Conservation (phyloP, 768 basidiomycete species). For the Russula foetens region DNA sequence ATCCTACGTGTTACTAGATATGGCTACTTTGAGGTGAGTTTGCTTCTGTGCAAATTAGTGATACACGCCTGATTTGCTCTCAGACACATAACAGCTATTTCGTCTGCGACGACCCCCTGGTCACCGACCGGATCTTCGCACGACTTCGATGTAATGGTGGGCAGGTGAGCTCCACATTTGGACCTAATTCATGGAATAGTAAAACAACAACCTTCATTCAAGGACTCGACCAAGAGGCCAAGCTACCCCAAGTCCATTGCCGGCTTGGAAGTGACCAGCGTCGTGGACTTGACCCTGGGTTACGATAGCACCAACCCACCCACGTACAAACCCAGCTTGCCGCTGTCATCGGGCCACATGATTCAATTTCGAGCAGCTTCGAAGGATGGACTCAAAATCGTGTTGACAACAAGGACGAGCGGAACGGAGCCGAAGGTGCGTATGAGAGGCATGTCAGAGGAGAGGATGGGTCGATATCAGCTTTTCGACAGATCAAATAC, state of each 20-base stretch:
- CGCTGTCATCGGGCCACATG: conserved; percentile 79
- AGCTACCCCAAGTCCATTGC: conserved; percentile 58
- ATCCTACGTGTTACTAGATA: conserved; percentile 38
- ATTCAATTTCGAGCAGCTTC: conserved; percentile 60
- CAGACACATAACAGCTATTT: conserved; percentile 83
- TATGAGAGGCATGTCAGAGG: background rate
- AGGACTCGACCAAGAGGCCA: conserved; percentile 23
- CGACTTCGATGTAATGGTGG: conserved; percentile 53
- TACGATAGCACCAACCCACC: conserved; percentile 75
- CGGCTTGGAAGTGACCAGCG: conserved; percentile 47
- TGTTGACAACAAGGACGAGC: conserved; percentile 71
- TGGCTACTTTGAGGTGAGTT: conserved; percentile 62
- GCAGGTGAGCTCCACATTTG: conserved; percentile 21
- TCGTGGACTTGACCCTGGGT: conserved; percentile 70
- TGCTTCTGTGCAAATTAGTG: background rate
- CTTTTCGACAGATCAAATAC: conserved; percentile 59
- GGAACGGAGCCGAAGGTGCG: conserved; percentile 85
- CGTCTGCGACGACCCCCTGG: conserved; percentile 57
- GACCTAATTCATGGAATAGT: background rate
- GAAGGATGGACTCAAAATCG: conserved; percentile 39
- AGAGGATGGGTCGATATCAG: background rate
- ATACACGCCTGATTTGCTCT: background rate
- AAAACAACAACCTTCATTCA: background rate
- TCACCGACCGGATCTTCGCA: conserved; percentile 60
- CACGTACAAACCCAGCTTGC: conserved; percentile 49